phyloP scores from a whole-genome alignment of 805 yeast species.

The Candida xiaguanensis region DNA sequence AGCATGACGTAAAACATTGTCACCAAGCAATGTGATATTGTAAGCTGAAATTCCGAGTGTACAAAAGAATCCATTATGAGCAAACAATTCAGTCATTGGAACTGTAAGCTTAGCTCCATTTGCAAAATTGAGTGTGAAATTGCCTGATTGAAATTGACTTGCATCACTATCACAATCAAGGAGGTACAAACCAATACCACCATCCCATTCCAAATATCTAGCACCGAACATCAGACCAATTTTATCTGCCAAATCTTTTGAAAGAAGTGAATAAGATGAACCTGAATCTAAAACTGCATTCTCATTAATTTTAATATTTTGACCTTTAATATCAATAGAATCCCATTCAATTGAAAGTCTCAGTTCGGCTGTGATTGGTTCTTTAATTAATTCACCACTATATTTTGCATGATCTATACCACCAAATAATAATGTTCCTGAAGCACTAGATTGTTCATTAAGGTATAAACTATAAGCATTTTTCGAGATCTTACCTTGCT shows the following conservation, averaged over 20 bases:
- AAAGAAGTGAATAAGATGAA: constrained; percentile 32
- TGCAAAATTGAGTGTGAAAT: no score
- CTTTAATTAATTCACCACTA: constrained; percentile 16
- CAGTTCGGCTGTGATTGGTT: constrained; percentile 15
- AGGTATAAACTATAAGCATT: constrained; percentile 36
- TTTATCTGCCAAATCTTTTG: constrained; percentile 20
- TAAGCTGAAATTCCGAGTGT: constrained; percentile 21
- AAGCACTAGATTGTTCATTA: constrained; percentile 15
- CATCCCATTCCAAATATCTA: neutral
- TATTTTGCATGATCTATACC: constrained; percentile 29
- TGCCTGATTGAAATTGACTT: constrained; percentile 16
- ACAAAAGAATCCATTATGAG: constrained; percentile 26
- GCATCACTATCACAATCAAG: constrained; percentile 2
- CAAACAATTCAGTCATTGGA: constrained; percentile 13
- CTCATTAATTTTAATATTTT: no score
- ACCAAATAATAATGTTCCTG: constrained; percentile 31
- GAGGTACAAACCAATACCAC: neutral
- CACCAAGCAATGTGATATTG: constrained; percentile 71
- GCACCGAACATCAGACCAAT: no score
- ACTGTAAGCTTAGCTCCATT: neutral
- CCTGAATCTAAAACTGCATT: constrained; percentile 22
- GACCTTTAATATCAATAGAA: constrained; percentile 5
- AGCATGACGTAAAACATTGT: constrained; percentile 57
- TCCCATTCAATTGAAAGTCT: constrained; percentile 23
- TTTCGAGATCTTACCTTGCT: constrained; percentile 30